Conservation (phyloP, 2,329 filamentous ascomycete genomes). For the Xenosphaeropsis pyriputrescens region DNA sequence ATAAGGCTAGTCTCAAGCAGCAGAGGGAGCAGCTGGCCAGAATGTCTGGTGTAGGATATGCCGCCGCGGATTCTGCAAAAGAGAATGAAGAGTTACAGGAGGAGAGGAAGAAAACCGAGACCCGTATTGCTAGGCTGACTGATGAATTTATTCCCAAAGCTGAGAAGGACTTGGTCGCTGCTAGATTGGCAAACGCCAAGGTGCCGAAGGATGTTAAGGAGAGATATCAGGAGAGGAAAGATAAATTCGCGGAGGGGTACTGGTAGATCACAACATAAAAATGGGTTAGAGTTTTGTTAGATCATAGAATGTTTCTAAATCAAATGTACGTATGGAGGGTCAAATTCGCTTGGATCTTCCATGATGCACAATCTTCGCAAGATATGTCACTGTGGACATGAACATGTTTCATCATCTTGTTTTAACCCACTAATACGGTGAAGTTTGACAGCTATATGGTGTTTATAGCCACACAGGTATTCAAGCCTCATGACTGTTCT, state of each 20-base stretch:
- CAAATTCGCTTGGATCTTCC: too few species aligned
- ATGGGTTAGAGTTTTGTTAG: too few species aligned
- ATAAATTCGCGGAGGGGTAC: slow-evolving; percentile 1
- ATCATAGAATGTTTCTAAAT: too few species aligned
- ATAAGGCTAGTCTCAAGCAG: neutral
- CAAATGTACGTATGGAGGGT: too few species aligned
- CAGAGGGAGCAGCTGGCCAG: neutral
- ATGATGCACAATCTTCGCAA: too few species aligned
- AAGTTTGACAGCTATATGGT: too few species aligned
- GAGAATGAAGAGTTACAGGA: slow-evolving; percentile 1
- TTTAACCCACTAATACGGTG: too few species aligned
- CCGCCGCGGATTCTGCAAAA: neutral
- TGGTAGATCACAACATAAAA: neutral
- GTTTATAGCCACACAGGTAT: too few species aligned
- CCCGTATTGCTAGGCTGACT: neutral
- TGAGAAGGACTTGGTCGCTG: slow-evolving; percentile 1
- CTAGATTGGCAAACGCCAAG: neutral
- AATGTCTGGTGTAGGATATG: neutral
- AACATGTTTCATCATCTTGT: too few species aligned
- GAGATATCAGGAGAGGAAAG: slow-evolving; percentile 1
- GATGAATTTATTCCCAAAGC: neutral
- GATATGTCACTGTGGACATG: too few species aligned
- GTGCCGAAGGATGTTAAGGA: slow-evolving; percentile 1
- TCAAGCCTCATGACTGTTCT: too few species aligned
- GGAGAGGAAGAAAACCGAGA: slow-evolving; percentile 1